Base-by-base conservation (phyloP, 306 rosid species). In the Inga laurina region DNA sequence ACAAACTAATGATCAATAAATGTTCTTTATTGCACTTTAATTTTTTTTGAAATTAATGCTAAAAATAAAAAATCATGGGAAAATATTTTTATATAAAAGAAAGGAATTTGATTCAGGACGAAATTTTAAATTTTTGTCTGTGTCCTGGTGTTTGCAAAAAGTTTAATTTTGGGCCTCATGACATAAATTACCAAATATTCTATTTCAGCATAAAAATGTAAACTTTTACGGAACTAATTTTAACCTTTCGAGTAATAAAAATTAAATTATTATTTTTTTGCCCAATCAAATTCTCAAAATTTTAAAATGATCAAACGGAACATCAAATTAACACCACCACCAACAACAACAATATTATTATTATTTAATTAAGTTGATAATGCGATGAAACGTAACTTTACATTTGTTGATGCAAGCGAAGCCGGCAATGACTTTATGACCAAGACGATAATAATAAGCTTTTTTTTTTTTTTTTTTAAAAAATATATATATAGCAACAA, bases 381-480 rank as follows among this genome's bases (percentile, higher is more conserved):
- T 64, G 1, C 0, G 86, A 82, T 84, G 82, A 87, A 79, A 82
- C 88, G 86, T 87, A 82, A 75, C 90, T 70, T 84, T 70, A 65
- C 82, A 79, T 79, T 75, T 79, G 72, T 84, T 72, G 88, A 71
- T 44, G 37, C 75, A 71, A 44, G 75, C 56, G 56, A 48, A 82
- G 68, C 14, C 43, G 65, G 34, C 43, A 57, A 82, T 75, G 84
- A 85, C 90, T 85, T 85, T 75, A 27, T 43, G 66, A 21, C 51
- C 61, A 87, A 87, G 76, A 54, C 27, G 11, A 24, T 24, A 18
- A 52, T 18, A 10, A 24, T 10, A 82, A 51, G 77, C 48, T 70
- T 82, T n/a, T n/a, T n/a, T n/a, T n/a, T n/a, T n/a, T n/a, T n/a
- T n/a, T n/a, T n/a, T n/a, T 75, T 78, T 34, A 7, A 68, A 10